Conservation (phyloP, 129 eudicot genomes). For the Silybum marianum region DNA sequence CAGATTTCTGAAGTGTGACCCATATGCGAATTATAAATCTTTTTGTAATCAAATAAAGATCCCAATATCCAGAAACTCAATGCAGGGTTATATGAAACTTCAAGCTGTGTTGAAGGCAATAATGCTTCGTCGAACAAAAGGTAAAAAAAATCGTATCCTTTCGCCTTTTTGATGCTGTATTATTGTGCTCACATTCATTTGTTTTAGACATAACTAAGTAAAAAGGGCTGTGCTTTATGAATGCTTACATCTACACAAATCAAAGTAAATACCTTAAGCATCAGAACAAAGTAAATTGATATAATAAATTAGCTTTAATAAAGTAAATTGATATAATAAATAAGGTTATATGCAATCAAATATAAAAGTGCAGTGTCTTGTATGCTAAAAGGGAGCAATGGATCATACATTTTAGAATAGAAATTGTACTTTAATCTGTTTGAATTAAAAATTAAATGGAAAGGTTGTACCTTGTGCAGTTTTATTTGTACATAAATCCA, state of each 20-base stretch:
- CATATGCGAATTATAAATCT: constrained; percentile 59
- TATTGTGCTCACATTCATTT: neutral
- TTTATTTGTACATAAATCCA: neutral
- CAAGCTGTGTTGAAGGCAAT: constrained; percentile 72
- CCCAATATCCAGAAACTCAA: constrained; percentile 72
- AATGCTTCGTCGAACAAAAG: constrained; percentile 98
- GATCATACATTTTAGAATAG: neutral
- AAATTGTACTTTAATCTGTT: neutral
- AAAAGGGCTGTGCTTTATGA: neutral
- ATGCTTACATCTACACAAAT: neutral
- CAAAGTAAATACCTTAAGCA: neutral
- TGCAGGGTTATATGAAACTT: constrained; percentile 78
- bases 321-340: neutral
- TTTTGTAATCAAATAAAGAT: constrained; percentile 60
- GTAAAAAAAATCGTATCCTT: constrained; percentile 30
- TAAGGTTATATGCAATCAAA: neutral
- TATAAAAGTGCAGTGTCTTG: neutral
- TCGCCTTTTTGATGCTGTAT: neutral
- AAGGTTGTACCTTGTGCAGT: neutral
- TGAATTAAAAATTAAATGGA: neutral
- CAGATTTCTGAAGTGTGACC: constrained; percentile 80
- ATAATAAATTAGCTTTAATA: neutral
- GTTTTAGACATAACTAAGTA: neutral
- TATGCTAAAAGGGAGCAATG: neutral
- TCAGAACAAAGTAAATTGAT: neutral